A percentile compares a stretch with the other conserved stretches of the same genome.
phyloP scores from a whole-genome alignment of 139 green algal genomes.

The Auxenochlorella pyrenoidosa region DNA sequence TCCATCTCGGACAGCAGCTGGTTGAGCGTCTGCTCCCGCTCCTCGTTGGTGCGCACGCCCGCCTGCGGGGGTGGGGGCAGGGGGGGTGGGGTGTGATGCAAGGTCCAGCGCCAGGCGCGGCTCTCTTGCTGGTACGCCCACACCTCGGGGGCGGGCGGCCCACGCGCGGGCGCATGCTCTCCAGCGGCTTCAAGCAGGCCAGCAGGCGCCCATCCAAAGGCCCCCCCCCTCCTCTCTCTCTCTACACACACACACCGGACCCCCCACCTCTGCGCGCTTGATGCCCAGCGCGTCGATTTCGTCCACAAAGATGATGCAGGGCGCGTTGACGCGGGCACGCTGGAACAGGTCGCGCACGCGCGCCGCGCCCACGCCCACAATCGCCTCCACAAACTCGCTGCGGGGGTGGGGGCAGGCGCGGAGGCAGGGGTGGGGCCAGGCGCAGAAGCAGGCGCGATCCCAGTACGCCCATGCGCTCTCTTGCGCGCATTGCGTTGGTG shows the following conservation, averaged over 20 bases:
- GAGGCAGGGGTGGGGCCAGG: background rate
- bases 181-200: too few relatives aligned
- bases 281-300: slow-evolving; percentile 97
- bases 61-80: background rate
- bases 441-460: background rate
- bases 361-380: slow-evolving; percentile 96
- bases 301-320: slow-evolving; percentile 98
- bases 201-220: background rate
- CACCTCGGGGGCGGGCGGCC: too few relatives aligned
- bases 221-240: background rate
- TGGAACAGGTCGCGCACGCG: slow-evolving; percentile 97
- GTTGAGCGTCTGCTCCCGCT: slow-evolving; percentile 96
- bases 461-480: background rate
- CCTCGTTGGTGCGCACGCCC: slow-evolving; percentile 66
- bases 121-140: too few relatives aligned
- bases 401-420: background rate
- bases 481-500: background rate
- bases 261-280: slow-evolving; percentile 75
- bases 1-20: slow-evolving; percentile 99
- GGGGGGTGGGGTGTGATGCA: background rate
- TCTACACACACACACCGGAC: background rate
- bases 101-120: too few relatives aligned
- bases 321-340: slow-evolving; percentile 82
- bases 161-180: too few relatives aligned
- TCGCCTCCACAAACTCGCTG: slow-evolving; percentile 98